phyloP scores from a whole-genome alignment of 371 early-diverging fungal species.

The Mucor plumbeus region DNA sequence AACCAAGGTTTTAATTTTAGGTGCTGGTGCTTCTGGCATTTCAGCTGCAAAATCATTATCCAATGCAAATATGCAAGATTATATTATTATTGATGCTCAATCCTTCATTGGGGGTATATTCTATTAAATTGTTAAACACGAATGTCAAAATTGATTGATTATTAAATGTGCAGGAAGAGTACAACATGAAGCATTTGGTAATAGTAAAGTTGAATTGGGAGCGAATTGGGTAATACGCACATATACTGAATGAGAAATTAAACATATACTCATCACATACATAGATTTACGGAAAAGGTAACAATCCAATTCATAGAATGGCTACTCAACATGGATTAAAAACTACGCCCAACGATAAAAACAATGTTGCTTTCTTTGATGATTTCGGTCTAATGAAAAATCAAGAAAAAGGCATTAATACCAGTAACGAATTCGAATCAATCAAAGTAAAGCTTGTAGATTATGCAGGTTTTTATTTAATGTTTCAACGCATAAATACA shows the following conservation, averaged over 20 bases:
- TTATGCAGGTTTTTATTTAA: constrained; percentile 34
- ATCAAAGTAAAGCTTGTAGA: constrained; percentile 35
- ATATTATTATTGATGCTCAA: constrained; percentile 47
- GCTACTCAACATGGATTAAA: constrained; percentile 41
- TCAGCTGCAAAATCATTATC: constrained; percentile 39
- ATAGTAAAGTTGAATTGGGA: constrained; percentile 44
- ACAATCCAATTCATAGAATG: constrained; percentile 47
- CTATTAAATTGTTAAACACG: too few species aligned
- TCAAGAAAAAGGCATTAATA: constrained; percentile 12
- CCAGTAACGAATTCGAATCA: constrained; percentile 27
- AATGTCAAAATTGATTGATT: neutral
- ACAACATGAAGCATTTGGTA: constrained; percentile 40
- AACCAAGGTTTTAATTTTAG: constrained; percentile 48
- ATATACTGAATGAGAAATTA: too few species aligned
- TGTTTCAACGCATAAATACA: neutral
- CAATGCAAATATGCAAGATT: constrained; percentile 33
- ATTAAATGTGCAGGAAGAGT: constrained; percentile 40
- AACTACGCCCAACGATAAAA: constrained; percentile 46
- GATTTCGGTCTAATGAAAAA: constrained; percentile 30
- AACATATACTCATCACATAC: too few species aligned
- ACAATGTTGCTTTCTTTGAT: constrained; percentile 42
- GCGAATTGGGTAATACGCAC: constrained; percentile 49
- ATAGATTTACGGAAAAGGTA: constrained; percentile 53
- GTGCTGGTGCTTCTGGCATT: constrained; percentile 54
- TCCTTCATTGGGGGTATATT: constrained; percentile 44